Conservation (phyloP, 495 filamentous ascomycete genomes). For the Penicillium arizonense region DNA sequence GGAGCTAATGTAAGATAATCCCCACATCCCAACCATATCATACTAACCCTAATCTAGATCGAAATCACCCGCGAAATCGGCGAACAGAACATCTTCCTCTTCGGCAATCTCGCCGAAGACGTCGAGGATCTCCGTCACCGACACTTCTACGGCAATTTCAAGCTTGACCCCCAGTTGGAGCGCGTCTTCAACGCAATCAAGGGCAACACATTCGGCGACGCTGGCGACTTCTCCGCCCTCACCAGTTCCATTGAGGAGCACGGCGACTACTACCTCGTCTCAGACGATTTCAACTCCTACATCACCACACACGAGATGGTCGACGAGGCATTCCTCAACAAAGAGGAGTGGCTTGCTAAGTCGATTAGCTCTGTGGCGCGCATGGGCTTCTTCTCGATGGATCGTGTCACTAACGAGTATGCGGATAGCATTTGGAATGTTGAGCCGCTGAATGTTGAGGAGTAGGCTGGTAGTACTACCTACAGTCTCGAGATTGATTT, state of each 20-base stretch:
- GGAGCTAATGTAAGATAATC: constrained; percentile 79
- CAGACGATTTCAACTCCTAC: constrained; percentile 94
- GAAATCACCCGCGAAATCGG: constrained; percentile 98
- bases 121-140: constrained; percentile 93
- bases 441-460: constrained; percentile 61
- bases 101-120: constrained; percentile 93
- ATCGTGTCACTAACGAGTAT: constrained; percentile 98
- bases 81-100: constrained; percentile 96
- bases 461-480: constrained; percentile 8
- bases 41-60: constrained; percentile 55
- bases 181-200: constrained; percentile 84
- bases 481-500: neutral
- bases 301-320: constrained; percentile 84
- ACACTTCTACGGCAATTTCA: constrained; percentile 78
- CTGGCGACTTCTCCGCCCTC: constrained; percentile 71
- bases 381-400: constrained; percentile 97
- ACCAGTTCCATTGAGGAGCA: constrained; percentile 83
- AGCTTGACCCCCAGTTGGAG: constrained; percentile 70
- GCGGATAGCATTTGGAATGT: constrained; percentile 96
- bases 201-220: constrained; percentile 72
- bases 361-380: constrained; percentile 80
- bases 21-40: neutral
- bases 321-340: constrained; percentile 85
- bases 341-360: constrained; percentile 89
- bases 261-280: constrained; percentile 96